These are phyloP conservation scores for Ormosia emarginata DNA, from an alignment of 306 rosid genomes.

Conservation along the genomic window DNA sequence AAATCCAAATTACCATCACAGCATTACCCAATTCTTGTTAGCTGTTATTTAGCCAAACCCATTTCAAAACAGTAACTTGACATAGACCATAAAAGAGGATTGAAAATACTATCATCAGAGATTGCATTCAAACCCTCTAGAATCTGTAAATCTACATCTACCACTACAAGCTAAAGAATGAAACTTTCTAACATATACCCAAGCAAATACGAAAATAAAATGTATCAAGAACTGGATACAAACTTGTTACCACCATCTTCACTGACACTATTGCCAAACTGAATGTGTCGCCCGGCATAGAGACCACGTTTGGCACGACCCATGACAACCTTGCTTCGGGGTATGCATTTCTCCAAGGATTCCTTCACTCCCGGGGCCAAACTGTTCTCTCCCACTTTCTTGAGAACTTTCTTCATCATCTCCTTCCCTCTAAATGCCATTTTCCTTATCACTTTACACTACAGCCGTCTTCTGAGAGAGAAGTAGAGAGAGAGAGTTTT, in stretches of 20 bases:
- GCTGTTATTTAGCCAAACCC: background rate
- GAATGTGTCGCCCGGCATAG: conserved; percentile 85
- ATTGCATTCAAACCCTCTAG: background rate
- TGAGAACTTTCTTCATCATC: conserved; percentile 73
- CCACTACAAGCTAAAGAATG: background rate
- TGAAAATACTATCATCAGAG: no score
- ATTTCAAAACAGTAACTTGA: background rate
- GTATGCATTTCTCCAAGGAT: conserved; percentile 65
- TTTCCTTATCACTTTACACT: background rate
- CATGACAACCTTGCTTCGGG: conserved; percentile 73
- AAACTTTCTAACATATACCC: background rate
- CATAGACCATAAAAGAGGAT: background rate
- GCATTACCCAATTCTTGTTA: background rate
- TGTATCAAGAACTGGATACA: conserved; percentile 3
- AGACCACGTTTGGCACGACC: conserved; percentile 84
- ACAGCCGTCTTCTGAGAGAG: no score
- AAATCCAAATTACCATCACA: no score
- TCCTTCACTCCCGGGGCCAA: conserved; percentile 59
- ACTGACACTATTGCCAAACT: conserved; percentile 74
- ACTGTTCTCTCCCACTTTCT: conserved; percentile 69
- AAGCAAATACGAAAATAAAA: background rate
- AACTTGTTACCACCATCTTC: conserved; percentile 98
- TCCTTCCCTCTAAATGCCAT: conserved; percentile 85
- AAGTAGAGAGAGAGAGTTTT: no score
- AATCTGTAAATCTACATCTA: background rate